Percentiles rank a stretch among this genome's conserved stretches.
Conservation (phyloP, 495 filamentous ascomycete species). For the Aspergillus bridgeri region DNA sequence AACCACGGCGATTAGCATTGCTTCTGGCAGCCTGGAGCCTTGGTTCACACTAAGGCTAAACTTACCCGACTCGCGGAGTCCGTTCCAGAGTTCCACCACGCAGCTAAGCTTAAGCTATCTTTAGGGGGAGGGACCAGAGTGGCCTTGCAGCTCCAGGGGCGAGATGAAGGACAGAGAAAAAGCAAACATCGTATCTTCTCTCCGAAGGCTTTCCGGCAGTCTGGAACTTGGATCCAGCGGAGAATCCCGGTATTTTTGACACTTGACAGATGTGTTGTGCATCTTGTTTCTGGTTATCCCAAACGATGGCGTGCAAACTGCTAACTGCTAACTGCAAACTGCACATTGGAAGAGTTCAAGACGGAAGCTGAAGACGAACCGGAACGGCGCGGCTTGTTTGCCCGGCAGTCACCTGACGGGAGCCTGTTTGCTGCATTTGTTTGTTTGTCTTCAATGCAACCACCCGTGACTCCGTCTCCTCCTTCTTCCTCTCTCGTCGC, state of each 20-base stretch:
- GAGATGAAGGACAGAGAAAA: slow-evolving; percentile 12
- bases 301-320: no score
- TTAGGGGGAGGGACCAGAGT: slow-evolving; percentile 20
- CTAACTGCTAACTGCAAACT: no score
- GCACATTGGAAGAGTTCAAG: no score
- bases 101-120: slow-evolving; percentile 31
- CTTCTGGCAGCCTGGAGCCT: slow-evolving; percentile 1
- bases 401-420: not conserved
- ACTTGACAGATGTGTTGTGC: no score
- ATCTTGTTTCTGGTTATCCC: no score
- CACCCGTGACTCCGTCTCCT: no score
- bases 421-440: not conserved
- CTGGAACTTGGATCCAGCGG: not conserved
- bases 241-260: not conserved
- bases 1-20: slow-evolving; percentile 10
- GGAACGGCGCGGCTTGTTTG: not conserved
- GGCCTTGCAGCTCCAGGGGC: not conserved
- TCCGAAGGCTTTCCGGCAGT: not conserved
- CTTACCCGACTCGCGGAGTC: slow-evolving; percentile 9
- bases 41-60: slow-evolving; percentile 15
- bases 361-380: not conserved
- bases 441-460: no score
- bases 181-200: slow-evolving; percentile 20
- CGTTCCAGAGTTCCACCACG: slow-evolving; percentile 9
- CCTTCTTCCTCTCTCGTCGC: no score